Conservation (phyloP, 2,329 filamentous ascomycete genomes). For the Xylaria hypoxylon region DNA sequence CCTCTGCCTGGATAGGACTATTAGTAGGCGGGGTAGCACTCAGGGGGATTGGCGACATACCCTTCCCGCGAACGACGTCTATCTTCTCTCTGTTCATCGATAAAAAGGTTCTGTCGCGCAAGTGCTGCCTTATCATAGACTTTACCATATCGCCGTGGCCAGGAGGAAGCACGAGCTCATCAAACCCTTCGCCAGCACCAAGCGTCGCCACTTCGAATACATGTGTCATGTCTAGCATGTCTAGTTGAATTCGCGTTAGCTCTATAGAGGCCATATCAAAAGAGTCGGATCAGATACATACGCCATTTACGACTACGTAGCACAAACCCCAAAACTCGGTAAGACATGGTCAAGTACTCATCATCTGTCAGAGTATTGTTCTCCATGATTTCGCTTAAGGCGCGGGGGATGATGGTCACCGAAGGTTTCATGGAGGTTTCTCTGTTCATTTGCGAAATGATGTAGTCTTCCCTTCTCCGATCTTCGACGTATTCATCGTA, state of each 20-base stretch:
- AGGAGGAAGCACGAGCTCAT: slow-evolving; percentile 45
- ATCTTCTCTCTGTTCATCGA: slow-evolving; percentile 37
- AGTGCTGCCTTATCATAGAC: slow-evolving; percentile 51
- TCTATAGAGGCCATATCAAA: background rate
- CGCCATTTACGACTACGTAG: slow-evolving; percentile 52
- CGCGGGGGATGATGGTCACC: slow-evolving; percentile 5
- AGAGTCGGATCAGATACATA: slow-evolving; percentile 34
- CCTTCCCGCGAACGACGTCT: slow-evolving; percentile 52
- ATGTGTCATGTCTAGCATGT: slow-evolving; percentile 36
- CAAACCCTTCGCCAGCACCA: slow-evolving; percentile 42
- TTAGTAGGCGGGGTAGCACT: background rate
- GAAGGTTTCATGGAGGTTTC: background rate
- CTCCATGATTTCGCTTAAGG: background rate
- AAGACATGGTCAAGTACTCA: slow-evolving; percentile 47
- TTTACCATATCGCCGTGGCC: slow-evolving; percentile 47
- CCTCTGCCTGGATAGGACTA: slow-evolving; percentile 16
- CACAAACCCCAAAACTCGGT: slow-evolving; percentile 51
- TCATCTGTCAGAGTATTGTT: slow-evolving; percentile 26
- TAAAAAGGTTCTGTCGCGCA: slow-evolving; percentile 45
- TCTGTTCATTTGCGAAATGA: slow-evolving; percentile 10
- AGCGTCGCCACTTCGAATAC: slow-evolving; percentile 17
- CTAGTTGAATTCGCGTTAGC: slow-evolving; percentile 21
- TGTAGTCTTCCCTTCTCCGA: slow-evolving; percentile 16
- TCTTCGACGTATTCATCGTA: slow-evolving; percentile 23
- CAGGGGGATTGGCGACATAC: slow-evolving; percentile 39